Conservation (phyloP, 768 basidiomycete species). For the Rhizopogon sp. region DNA sequence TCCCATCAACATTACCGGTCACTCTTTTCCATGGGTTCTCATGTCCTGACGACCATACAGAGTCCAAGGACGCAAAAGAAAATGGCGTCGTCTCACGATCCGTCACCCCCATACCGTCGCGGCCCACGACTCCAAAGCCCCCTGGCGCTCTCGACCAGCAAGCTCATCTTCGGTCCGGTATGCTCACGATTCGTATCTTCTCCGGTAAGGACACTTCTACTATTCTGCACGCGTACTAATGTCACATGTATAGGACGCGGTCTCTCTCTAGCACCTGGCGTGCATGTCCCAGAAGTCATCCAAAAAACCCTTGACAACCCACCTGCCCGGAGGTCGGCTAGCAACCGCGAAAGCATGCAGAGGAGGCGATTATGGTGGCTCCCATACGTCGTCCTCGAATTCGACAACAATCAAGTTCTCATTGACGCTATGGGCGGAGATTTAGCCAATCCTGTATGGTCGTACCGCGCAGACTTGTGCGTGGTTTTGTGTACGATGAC, state of each 20-base stretch:
- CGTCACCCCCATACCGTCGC: constrained; percentile 75
- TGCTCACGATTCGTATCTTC: constrained; percentile 95
- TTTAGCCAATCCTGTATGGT: constrained; percentile 86
- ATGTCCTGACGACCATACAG: constrained; percentile 27
- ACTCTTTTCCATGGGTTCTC: constrained; percentile 1
- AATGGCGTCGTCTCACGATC: constrained; percentile 72
- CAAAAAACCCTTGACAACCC: constrained; percentile 71
- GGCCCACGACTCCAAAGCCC: constrained; percentile 73
- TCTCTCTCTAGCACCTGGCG: constrained; percentile 73
- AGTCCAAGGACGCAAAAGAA: constrained; percentile 66
- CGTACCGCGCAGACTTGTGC: constrained; percentile 93
- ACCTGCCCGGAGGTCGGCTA: constrained; percentile 52
- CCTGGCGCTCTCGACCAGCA: constrained; percentile 41
- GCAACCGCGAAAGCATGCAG: constrained; percentile 88
- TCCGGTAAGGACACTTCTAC: constrained; percentile 51
- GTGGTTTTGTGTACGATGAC: constrained; percentile 25
- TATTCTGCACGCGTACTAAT: background rate
- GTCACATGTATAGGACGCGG: constrained; percentile 55
- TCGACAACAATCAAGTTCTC: constrained; percentile 95
- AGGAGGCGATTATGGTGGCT: constrained; percentile 93
- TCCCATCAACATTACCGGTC: background rate
- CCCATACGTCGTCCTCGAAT: constrained; percentile 96
- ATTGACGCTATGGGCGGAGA: constrained; percentile 97
- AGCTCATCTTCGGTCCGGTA: constrained; percentile 72
- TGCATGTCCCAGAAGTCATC: constrained; percentile 78